phyloP scores from a whole-genome alignment of 1,284 basidiomycete genomes.

The Cryptococcus floricola region DNA sequence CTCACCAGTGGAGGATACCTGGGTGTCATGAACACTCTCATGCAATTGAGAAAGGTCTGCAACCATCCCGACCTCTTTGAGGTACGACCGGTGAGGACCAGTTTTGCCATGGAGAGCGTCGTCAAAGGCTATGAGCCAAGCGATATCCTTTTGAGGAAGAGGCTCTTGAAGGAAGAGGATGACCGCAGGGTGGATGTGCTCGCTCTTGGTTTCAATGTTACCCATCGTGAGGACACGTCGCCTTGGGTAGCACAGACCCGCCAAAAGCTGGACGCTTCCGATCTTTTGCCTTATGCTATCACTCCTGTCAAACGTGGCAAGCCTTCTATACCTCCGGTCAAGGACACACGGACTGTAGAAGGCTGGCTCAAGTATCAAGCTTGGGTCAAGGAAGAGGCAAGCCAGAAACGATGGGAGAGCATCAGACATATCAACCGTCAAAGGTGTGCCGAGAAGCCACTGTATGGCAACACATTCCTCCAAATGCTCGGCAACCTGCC shows the following conservation, averaged over 20 bases:
- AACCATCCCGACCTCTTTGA: conserved; percentile 97
- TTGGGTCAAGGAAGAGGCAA: conserved; percentile 58
- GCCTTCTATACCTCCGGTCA: conserved; percentile 56
- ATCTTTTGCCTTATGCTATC: conserved; percentile 59
- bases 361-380: conserved; percentile 64
- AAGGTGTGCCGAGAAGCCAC: conserved; percentile 63
- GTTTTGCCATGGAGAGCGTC: conserved; percentile 78
- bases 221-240: conserved; percentile 51
- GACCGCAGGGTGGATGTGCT: conserved; percentile 62
- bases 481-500: conserved; percentile 49
- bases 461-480: conserved; percentile 65
- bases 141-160: conserved; percentile 75
- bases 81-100: conserved; percentile 87
- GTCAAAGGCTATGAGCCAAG: conserved; percentile 81
- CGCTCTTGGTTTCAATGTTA: conserved; percentile 65
- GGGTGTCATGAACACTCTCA: conserved; percentile 88
- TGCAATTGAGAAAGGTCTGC: conserved; percentile 94
- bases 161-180: conserved; percentile 56
- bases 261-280: conserved; percentile 64
- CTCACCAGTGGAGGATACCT: conserved; percentile 77
- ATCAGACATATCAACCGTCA: conserved; percentile 69
- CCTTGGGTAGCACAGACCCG: conserved; percentile 58
- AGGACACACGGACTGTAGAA: conserved; percentile 68
- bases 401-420: conserved; percentile 64
- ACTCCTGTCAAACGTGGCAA: conserved; percentile 52